These are phyloP conservation scores for Fennellomyces sp. DNA, from an alignment of 371 early-diverging fungal species.

Conservation along the genomic window DNA sequence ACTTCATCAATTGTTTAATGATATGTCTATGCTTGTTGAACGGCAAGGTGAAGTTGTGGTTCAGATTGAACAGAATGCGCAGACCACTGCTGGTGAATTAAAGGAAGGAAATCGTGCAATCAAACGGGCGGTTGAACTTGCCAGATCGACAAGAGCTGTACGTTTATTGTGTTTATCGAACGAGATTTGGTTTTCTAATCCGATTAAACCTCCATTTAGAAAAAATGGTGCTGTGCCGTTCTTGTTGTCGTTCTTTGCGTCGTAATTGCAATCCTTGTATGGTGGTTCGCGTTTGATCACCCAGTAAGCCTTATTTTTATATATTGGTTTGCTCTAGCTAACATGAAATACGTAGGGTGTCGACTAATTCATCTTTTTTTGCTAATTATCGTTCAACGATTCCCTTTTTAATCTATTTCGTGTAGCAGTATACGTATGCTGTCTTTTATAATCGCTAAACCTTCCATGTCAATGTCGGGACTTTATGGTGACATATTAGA, in stretches of 20 bases:
- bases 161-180: no score
- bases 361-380: no score
- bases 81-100: constrained; percentile 62
- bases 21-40: constrained; percentile 81
- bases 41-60: constrained; percentile 75
- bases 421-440: no score
- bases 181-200: neutral
- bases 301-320: no score
- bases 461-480: no score
- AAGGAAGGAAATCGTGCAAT: constrained; percentile 67
- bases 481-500: no score
- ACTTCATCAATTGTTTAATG: constrained; percentile 37
- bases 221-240: constrained; percentile 59
- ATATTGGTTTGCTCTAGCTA: no score
- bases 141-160: constrained; percentile 69
- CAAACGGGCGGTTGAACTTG: constrained; percentile 62
- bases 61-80: constrained; percentile 67
- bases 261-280: constrained; percentile 44
- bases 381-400: no score
- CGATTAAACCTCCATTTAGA: constrained; percentile 19
- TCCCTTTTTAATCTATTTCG: no score
- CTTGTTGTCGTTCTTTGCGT: constrained; percentile 44
- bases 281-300: constrained; percentile 39
- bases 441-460: no score
- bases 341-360: no score